A percentile compares a stretch with the other conserved stretches of the same genome.
Evolutionary conservation across 1,139 yeast species (phyloP).

Genomic region (Spathaspora sp.): DNA sequence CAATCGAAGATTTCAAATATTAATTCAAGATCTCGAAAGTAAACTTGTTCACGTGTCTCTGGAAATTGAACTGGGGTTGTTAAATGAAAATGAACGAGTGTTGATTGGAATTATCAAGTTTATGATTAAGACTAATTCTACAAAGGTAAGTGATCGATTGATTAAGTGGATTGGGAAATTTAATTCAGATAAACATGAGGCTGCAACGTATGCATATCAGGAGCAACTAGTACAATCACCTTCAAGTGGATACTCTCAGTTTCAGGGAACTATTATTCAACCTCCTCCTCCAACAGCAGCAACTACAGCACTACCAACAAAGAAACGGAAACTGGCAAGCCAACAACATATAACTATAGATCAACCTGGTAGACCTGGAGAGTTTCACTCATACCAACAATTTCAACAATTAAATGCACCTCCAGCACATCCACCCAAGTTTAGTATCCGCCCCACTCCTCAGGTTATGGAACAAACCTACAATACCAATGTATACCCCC

Average conservation of each 20-base stretch:
- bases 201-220: background rate
- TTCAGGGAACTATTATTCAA: too few relatives aligned
- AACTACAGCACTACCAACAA: too few relatives aligned
- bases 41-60: conserved; percentile 18
- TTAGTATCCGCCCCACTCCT: too few relatives aligned
- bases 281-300: too few relatives aligned
- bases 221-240: background rate
- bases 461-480: too few relatives aligned
- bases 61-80: conserved; percentile 12
- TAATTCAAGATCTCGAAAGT: conserved; percentile 25
- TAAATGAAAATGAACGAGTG: conserved; percentile 30
- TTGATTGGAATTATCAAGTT: conserved; percentile 16
- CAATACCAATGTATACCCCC: too few relatives aligned
- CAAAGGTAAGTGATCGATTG: conserved; percentile 6
- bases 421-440: too few relatives aligned
- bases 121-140: conserved; percentile 10
- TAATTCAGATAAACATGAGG: background rate
- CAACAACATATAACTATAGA: too few relatives aligned
- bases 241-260: too few relatives aligned
- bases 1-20: conserved; percentile 26
- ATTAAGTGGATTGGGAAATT: background rate
- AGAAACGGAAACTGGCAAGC: too few relatives aligned
- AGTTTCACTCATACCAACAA: background rate
- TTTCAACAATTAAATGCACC: background rate
- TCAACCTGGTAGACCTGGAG: too few relatives aligned